phyloP scores from a whole-genome alignment of 768 basidiomycete genomes.

The Tylopilus balloui region DNA sequence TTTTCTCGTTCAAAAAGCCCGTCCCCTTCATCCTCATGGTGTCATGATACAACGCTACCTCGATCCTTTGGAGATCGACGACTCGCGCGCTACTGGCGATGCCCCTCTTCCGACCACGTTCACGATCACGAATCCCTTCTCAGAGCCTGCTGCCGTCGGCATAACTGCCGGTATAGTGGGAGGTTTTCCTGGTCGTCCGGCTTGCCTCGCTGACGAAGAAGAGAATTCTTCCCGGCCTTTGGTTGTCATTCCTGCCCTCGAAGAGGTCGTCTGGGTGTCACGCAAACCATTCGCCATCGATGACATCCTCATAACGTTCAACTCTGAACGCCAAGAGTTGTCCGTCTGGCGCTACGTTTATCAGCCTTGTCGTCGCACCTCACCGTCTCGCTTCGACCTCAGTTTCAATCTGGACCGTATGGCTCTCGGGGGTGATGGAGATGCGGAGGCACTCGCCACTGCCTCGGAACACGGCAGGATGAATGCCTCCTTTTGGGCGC shows the following conservation, averaged over 20 bases:
- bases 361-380: constrained; percentile 40
- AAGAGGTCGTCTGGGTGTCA: constrained; percentile 63
- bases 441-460: constrained; percentile 37
- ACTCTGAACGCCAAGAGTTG: constrained; percentile 47
- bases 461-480: constrained; percentile 59
- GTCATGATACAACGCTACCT: constrained; percentile 74
- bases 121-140: constrained; percentile 69
- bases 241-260: constrained; percentile 54
- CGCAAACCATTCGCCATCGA: constrained; percentile 38
- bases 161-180: constrained; percentile 58
- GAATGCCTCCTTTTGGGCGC: constrained; percentile 72
- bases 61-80: constrained; percentile 61
- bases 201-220: constrained; percentile 50
- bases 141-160: constrained; percentile 70
- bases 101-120: constrained; percentile 75
- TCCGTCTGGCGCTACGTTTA: constrained; percentile 74
- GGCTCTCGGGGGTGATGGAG: constrained; percentile 52
- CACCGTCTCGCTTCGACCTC: constrained; percentile 49
- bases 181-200: constrained; percentile 30
- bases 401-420: constrained; percentile 64
- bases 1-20: constrained; percentile 73
- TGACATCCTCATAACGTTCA: constrained; percentile 55
- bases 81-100: constrained; percentile 63
- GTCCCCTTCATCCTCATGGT: constrained; percentile 76
- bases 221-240: constrained; percentile 48